phyloP scores from a whole-genome alignment of 1,284 basidiomycete species.

The Cryptococcus sp. region DNA sequence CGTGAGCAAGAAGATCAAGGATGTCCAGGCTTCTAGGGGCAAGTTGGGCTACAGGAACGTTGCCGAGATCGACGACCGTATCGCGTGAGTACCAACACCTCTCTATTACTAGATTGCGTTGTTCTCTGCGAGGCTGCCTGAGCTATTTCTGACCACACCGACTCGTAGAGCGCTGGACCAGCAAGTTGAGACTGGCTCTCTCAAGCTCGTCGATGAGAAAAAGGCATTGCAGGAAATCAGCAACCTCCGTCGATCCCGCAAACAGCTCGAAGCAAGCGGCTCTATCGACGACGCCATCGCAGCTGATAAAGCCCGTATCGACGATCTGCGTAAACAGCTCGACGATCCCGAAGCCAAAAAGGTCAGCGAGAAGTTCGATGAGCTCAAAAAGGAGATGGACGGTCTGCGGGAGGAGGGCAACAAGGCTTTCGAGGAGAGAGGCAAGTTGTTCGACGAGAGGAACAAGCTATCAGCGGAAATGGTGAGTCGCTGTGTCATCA shows the following conservation, averaged over 20 bases:
- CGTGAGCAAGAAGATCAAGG: conserved; percentile 87
- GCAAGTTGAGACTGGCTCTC: conserved; percentile 85
- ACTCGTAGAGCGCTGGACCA: conserved; percentile 69
- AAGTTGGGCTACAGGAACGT: conserved; percentile 84
- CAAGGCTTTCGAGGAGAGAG: conserved; percentile 76
- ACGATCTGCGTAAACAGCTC: conserved; percentile 79
- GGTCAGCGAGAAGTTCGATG: conserved; percentile 76
- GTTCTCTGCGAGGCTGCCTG: too few species aligned
- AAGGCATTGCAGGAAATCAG: conserved; percentile 87
- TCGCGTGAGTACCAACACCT: conserved; percentile 63
- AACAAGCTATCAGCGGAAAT: conserved; percentile 70
- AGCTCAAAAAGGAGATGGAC: conserved; percentile 83
- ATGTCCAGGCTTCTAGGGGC: conserved; percentile 76
- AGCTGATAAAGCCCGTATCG: conserved; percentile 69
- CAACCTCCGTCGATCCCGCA: conserved; percentile 68
- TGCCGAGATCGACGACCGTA: conserved; percentile 83
- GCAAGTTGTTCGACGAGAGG: conserved; percentile 86
- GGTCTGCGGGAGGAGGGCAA: conserved; percentile 82
- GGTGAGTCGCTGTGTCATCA: conserved; percentile 27
- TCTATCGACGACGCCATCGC: conserved; percentile 84
- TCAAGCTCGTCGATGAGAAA: conserved; percentile 97
- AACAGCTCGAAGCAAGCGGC: conserved; percentile 76
- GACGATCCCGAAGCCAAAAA: conserved; percentile 91
- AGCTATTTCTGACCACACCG: too few species aligned
- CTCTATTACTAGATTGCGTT: not conserved